Percentiles rank a stretch among this genome's conserved stretches.
Conservation (phyloP, 225 moss, liverwort and hornwort genomes). For the Asterella californica region DNA sequence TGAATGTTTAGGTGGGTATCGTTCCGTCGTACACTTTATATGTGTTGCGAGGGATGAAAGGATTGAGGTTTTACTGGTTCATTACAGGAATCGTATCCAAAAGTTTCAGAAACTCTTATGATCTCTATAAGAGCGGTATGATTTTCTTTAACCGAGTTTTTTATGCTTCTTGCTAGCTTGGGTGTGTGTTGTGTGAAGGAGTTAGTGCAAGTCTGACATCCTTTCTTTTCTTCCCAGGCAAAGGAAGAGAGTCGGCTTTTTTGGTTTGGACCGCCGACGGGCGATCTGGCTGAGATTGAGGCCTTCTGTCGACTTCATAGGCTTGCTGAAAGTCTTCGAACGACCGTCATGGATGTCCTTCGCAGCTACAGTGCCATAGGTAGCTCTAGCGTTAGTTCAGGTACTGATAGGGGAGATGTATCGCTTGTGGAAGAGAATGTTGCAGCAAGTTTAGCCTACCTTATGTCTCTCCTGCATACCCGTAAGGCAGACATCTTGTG, state of each 20-base stretch:
- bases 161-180: too few relatives aligned
- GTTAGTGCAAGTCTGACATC: neutral
- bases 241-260: slow-evolving; percentile 80
- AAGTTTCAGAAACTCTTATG: too few relatives aligned
- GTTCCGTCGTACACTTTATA: too few relatives aligned
- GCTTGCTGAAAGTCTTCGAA: slow-evolving; percentile 64
- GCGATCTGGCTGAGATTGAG: slow-evolving; percentile 81
- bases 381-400: slow-evolving; percentile 20
- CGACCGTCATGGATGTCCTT: slow-evolving; percentile 65
- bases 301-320: slow-evolving; percentile 86
- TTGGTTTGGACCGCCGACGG: slow-evolving; percentile 64
- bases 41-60: too few relatives aligned
- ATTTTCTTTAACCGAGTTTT: too few relatives aligned
- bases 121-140: too few relatives aligned
- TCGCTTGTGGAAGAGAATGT: slow-evolving; percentile 73
- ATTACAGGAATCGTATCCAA: too few relatives aligned
- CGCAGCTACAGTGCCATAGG: slow-evolving; percentile 39
- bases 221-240: slow-evolving; percentile 33
- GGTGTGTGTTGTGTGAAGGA: too few relatives aligned
- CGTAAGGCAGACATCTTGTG: slow-evolving; percentile 63
- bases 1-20: too few relatives aligned
- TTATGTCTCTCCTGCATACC: slow-evolving; percentile 69
- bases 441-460: slow-evolving; percentile 67
- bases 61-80: too few relatives aligned
- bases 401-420: slow-evolving; percentile 54